Evolutionary conservation across 2,329 filamentous ascomycete genomes (phyloP), one percentile per base, ranked within the genome.

Genomic region (Microdochium trichocladiopsis): DNA sequence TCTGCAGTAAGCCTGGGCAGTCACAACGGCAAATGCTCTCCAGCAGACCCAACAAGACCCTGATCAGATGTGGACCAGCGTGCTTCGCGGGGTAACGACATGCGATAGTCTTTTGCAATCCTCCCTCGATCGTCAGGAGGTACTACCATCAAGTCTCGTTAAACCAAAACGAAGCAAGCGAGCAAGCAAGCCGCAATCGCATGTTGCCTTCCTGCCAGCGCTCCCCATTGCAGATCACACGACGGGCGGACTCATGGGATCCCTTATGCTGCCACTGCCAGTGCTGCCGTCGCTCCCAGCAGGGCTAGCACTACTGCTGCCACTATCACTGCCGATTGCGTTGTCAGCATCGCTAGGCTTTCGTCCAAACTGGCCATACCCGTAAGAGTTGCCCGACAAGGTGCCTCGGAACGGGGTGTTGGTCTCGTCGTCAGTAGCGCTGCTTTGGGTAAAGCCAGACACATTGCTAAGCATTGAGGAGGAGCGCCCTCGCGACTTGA

Each of bases 391-490:
- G 57, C 48, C 57, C 62, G 56, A 53, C 18, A 45, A 18, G 9
- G 41, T 45, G 55, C 57, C 53, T 53, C 56, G 57, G 56, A 53
- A 56, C 47, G 47, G 56, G 55, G 51, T 50, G 51, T 49, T 55
- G 54, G 52, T 51, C 48, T 71, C 72, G 21, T 74, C 72, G 22
- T 78, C 79, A 47, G 77, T 79, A 48, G 72, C 73, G 58, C 78
- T 83, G 16, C 77, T 81, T 66, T 85, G 80, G 8, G 83, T 86
- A 59, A 86, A 84, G 21, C 82, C 82, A n/a, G 81, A 84, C 2
- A 86, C 71, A 59, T 84, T 78, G 60, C 82, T 85, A 2, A 86
- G 76, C 83, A 86, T 86, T 53, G 80, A 84, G 10, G 80, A 84
- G 25, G 82, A 85, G 49, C 83, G 78, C 22, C 80, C 82, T 47